Conservation (phyloP, 257 asterid genomes). For the Solanum dulcamara region DNA sequence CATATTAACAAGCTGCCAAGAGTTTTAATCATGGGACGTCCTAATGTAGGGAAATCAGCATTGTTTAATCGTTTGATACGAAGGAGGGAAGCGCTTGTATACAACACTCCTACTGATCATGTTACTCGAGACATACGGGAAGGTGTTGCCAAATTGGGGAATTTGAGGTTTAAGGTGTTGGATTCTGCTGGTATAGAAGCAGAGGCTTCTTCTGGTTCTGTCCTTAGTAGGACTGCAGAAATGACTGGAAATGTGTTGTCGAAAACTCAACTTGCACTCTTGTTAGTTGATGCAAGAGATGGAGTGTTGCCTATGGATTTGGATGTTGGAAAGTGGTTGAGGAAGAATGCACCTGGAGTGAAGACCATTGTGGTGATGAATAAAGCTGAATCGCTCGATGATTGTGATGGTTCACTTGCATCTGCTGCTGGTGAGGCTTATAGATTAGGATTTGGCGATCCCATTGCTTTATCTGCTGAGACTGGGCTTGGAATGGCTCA, state of each 20-base stretch:
- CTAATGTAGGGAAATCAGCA: slow-evolving; percentile 96
- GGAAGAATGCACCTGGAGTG: slow-evolving; percentile 77
- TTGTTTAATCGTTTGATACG: slow-evolving; percentile 87
- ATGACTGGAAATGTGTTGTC: slow-evolving; percentile 77
- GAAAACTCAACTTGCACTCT: slow-evolving; percentile 59
- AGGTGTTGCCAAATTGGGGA: slow-evolving; percentile 90
- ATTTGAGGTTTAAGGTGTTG: slow-evolving; percentile 72
- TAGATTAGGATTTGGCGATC: slow-evolving; percentile 88
- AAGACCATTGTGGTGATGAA: slow-evolving; percentile 74
- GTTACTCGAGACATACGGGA: slow-evolving; percentile 93
- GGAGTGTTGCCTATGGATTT: slow-evolving; percentile 83
- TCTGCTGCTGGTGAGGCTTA: slow-evolving; percentile 79
- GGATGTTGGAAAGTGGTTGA: slow-evolving; percentile 97
- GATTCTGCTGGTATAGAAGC: slow-evolving; percentile 99
- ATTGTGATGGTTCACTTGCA: slow-evolving; percentile 62
- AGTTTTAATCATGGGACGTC: slow-evolving; percentile 77
- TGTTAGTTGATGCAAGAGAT: slow-evolving; percentile 84
- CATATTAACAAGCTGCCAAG: slow-evolving; percentile 72
- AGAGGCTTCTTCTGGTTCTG: slow-evolving; percentile 95
- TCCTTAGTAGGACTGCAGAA: slow-evolving; percentile 81
- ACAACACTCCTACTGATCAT: slow-evolving; percentile 91
- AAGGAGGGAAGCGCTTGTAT: slow-evolving; percentile 97
- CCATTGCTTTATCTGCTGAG: slow-evolving; percentile 92
- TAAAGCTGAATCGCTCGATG: slow-evolving; percentile 89
- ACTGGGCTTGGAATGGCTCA: slow-evolving; percentile 84